Evolutionary conservation across 2,329 filamentous ascomycete species (phyloP).

Genomic region (Fusarium papillatum): DNA sequence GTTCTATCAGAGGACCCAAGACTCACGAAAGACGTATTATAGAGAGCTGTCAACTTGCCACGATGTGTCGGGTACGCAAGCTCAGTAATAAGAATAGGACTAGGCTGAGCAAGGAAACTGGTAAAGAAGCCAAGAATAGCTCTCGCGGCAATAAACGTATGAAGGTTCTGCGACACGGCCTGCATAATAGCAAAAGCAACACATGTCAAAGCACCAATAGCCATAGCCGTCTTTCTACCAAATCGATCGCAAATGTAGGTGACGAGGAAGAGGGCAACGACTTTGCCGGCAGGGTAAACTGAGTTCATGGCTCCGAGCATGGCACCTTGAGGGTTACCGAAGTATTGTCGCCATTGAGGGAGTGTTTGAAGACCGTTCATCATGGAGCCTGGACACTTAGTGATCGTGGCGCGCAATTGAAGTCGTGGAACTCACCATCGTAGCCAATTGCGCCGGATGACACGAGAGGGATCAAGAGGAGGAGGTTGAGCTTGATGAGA

Average conservation of each 20-base stretch:
- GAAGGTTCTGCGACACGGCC: constrained; percentile 40
- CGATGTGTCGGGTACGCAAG: constrained; percentile 51
- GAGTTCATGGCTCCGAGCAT: constrained; percentile 54
- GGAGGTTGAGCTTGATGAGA: constrained; percentile 58
- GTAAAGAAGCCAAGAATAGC: constrained; percentile 50
- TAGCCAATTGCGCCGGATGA: constrained; percentile 59
- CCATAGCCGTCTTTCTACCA: constrained; percentile 55
- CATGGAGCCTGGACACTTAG: constrained; percentile 48
- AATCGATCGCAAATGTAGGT: constrained; percentile 53
- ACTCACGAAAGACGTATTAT: constrained; percentile 48
- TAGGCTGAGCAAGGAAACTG: constrained; percentile 47
- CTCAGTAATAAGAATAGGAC: constrained; percentile 50
- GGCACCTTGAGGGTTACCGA: constrained; percentile 52
- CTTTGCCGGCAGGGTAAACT: constrained; percentile 54
- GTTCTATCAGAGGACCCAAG: fast-evolving
- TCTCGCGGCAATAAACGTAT: constrained; percentile 47
- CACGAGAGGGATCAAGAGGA: constrained; percentile 57
- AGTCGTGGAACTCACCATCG: constrained; percentile 51
- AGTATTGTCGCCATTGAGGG: constrained; percentile 56
- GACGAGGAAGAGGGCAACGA: constrained; percentile 52
- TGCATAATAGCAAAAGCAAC: constrained; percentile 51
- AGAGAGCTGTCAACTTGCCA: constrained; percentile 49
- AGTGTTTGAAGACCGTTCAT: constrained; percentile 61
- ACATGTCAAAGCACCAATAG: constrained; percentile 48
- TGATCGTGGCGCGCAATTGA: fast-evolving